Base-by-base conservation (phyloP, 768 basidiomycete species). In the Collybia sordida region DNA sequence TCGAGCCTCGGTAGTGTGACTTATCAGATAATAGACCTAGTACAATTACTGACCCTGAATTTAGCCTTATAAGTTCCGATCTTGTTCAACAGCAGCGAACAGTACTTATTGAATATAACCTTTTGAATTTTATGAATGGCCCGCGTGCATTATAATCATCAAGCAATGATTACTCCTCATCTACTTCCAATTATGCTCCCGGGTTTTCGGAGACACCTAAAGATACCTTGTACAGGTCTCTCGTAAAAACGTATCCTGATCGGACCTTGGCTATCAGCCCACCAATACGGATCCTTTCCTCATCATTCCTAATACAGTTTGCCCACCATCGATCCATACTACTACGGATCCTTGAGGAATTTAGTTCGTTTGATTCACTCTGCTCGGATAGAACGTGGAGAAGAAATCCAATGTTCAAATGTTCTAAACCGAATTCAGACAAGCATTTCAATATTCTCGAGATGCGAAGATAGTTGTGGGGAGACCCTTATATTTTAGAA, bases 271-370 rank as follows among this genome's bases (percentile, higher is more conserved):
- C 49, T 25, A 88, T 79, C 45, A 77, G 53, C n/a, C 59, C 64
- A 24, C 72, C 68, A 34, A 89, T 72, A 77, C 79, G 83, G 21
- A 65, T 60, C 54, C 86, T 72, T 53, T 86, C 83, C 51, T 71
- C 66, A n/a, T 76, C 73, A 54, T 84, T 74, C 52, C 88, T 72
- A 44, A 88, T 67, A 60, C 87, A 90, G 58, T 86, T 86, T 17
- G 81, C 80, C 88, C 88, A 89, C 83, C 85, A 90, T 49, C 73
- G 70, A 53, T 88, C 88, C 86, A 89, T 88, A 62, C 88, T 89
- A 54, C 67, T 65, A 42, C 65, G 62, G 42, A 88, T 68, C 9
- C 66, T 65, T 8, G 59, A 56, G n/a, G 77, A 70, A 58, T 80
- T 71, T 37, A 90, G 71, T 58, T 76, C 67, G 24, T 71, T 67